Evolutionary conservation across 371 early-diverging fungal species (phyloP), one percentile per base, ranked within the genome.

Genomic region (Mucor saturninus): DNA sequence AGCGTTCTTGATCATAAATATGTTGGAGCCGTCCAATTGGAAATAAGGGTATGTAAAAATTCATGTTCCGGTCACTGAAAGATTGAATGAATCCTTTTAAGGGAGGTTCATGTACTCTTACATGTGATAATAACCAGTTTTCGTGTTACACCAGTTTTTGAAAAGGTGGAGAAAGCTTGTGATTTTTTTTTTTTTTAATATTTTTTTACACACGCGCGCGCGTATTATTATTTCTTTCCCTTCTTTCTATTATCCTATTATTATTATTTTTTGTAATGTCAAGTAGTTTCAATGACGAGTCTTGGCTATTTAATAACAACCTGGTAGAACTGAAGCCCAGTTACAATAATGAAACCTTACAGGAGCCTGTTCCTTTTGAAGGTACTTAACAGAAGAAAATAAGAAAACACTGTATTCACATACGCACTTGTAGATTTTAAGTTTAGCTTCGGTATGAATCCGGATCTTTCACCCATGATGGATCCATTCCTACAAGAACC

Each of bases 331-430:
- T 30, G 11, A 50, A 50, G 11, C 30, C 50, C 5, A 30, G 50
- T 9, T 60, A 52, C 42, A 32, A 40, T 15, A 49, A 48, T 54
- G 46, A 62, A 32, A 42, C 42, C 11, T 46, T 69, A n/a, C 70
- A 65, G 59, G 73, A 73, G 11, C 73, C 73, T 3, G 73, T 65
- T 5, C 69, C 73, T n/a, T 73, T 69, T 60, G 73, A 73, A 64
- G 73, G 73, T 73, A 64, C 5, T 13, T 0, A 15, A 40, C 40
- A 38, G 30, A 61, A 35, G 21, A 37, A 21, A 21, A 28, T 26
- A 15, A 10, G 15, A 28, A 21, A 48, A 30, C 5, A 38, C 45
- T 38, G 15, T 54, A 31, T 31, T 64, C 56, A 43, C 53, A 9
- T 29, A 28, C 35, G 21, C 14, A 35, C 30, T n/a, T 52, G 62